Base-by-base conservation (phyloP, 2,329 filamentous ascomycete species). In the Cadophora luteo-olivacea region DNA sequence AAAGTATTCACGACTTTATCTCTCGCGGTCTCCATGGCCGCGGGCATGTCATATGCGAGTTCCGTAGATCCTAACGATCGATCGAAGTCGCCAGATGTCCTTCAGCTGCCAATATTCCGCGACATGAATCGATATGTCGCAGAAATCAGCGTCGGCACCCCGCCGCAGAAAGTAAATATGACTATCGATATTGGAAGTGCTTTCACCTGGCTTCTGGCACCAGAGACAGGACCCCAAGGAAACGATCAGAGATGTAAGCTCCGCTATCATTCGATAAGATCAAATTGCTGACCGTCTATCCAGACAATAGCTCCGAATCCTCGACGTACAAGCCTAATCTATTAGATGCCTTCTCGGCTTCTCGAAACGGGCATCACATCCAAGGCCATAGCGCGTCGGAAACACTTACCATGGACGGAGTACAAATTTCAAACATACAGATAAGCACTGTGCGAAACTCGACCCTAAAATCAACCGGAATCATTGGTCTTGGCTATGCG, bases 141-240 rank as follows among this genome's bases (percentile, higher is more conserved):
- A 58, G 55, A 58, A 41, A 14, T 58, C 19, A 12, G 79, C 25
- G 78, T 90, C 58, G 88, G 88, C 66, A 88, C 86, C 0, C 88
- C 88, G 0, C 79, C 82, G 0, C 88, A 90, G 76, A 77, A 77
- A 4, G 77, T 89, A 51, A 82, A 78, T 64, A 80, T 90, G 73
- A 80, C 85, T 52, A 80, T 90, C 69, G 88, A 90, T 76, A 90
- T 88, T 11, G 88, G 88, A 19, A 88, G 85, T 75, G 88, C 85
- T 73, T 88, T 90, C 74, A 84, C 86, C 1, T 90, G 87, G 87
- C 77, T 89, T 4, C 38, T 77, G 14, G 64, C 52, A 79, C 84
- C 68, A 78, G 79, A 51, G 12, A 7, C 36, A 38, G 12, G 2
- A 7, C 8, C 8, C 9, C 36, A 38, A 14, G 36, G 8, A 38